Evolutionary conservation across 768 basidiomycete genomes (phyloP), one percentile per base, ranked within the genome.

Genomic region (Tylopilus vinaceipallidus): DNA sequence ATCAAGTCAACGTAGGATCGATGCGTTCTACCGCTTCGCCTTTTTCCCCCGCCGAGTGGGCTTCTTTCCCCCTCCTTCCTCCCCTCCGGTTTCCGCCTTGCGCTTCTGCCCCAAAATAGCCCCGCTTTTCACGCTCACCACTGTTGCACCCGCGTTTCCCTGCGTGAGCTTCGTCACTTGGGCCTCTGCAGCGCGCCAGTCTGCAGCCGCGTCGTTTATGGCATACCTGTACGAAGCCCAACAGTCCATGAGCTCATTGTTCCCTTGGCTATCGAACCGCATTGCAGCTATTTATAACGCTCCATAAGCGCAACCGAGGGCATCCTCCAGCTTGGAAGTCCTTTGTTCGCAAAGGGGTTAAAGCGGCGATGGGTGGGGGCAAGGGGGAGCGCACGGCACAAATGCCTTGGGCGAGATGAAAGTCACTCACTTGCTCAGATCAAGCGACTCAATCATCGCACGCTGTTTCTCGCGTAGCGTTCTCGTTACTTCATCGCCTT

Each of bases 371-470:
- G 33, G 27, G 29, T 19, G 51, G 54, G 16, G 24, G 24, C 36
- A 37, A 16, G 24, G 9, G 36, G 42, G 11, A 20, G 27, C 17
- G 5, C 42, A 36, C 10, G 14, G 48, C 19, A 6, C 30, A 29
- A 46, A 42, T 3, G 19, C 14, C 5, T n/a, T 37, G 26, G 2
- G n/a, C n/a, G n/a, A 24, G 14, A 27, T 9, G 26, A 32, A 37
- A 23, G 8, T n/a, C 39, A 77, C 91, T 79, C 64, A 98, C 93
- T 87, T 86, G 71, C 76, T 81, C 52, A 98, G 70, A 71, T 98
- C 93, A 26, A 99, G 76, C 19, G 89, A 80, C 56, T 91, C 84
- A 42, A 98, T 84, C 76, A 98, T 82, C 67, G 88, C 87, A 20
- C 86, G 76, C 70, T 98, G 94, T 67, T 86, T 80, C 70, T 87